Base-by-base conservation (phyloP, 2,329 filamentous ascomycete species). In the Colletotrichum eleusines region DNA sequence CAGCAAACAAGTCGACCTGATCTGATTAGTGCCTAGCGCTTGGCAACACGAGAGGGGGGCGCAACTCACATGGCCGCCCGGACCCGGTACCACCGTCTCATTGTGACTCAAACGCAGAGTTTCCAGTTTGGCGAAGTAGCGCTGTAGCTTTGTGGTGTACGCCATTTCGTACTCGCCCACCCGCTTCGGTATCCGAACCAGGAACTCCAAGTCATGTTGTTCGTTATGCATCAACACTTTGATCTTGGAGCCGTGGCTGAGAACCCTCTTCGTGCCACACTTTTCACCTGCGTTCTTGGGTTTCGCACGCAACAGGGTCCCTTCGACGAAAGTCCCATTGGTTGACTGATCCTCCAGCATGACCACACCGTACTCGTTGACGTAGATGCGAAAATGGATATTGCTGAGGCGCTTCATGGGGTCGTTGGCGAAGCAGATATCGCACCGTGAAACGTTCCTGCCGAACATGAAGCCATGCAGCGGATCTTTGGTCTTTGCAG, bases 291-390 rank as follows among this genome's bases (percentile, higher is more conserved):
- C 75, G 35, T 76, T 76, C 72, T 82, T 82, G 33, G 78, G 75
- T 58, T 82, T 81, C 28, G 78, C 76, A 59, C 81, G 84, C 75
- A 99, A 85, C 44, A 94, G 83, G 23, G 85, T 84, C 31, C 89
- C 86, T 80, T 98, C 95, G 67, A 98, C 94, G 71, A 94, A 85
- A 5, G 96, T 98, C 35, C 96, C 96, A 77, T 98, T 99, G n/a
- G 94, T 98, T 0, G 96, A 98, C 78, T 91, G 88, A 78, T 99
- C 96, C 79, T 97, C 91, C 16, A 98, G 84, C 94, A 99, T 97
- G 74, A 98, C 87, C 67, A 93, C 91, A 35, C 92, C 94, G 73
- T 93, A 89, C n/a, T 90, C 85, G 76, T 97, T 99, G 75, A 97
- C 86, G 77, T 92, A 97, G 72, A 99, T 97, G 63, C 94, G 91